Conservation (phyloP, 2,329 filamentous ascomycete species). For the Aspergillus sp. region DNA sequence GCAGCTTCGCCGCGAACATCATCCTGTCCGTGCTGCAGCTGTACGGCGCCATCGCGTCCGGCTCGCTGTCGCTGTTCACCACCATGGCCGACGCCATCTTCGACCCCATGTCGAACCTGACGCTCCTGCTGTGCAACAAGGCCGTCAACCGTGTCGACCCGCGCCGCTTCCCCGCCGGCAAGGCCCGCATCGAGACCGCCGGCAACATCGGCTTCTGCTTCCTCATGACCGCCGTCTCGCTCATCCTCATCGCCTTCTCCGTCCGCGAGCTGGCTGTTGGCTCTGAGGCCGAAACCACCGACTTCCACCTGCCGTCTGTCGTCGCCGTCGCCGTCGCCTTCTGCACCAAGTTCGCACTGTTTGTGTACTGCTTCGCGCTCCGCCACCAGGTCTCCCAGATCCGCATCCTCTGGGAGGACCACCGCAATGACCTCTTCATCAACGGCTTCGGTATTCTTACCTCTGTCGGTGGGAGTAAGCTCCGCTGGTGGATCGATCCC, state of each 20-base stretch:
- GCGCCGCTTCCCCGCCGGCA: slow-evolving; percentile 83
- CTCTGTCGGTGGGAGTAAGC: slow-evolving; percentile 82
- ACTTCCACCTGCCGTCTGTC: slow-evolving; percentile 77
- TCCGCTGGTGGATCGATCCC: slow-evolving; percentile 93
- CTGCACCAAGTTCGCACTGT: slow-evolving; percentile 74
- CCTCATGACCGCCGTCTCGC: slow-evolving; percentile 87
- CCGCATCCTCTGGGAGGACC: slow-evolving; percentile 91
- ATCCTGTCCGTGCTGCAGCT: slow-evolving; percentile 76
- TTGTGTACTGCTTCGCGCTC: slow-evolving; percentile 88
- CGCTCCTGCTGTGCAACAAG: slow-evolving; percentile 80
- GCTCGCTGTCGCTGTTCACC: slow-evolving; percentile 92
- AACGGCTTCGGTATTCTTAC: slow-evolving; percentile 92
- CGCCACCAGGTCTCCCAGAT: slow-evolving; percentile 90
- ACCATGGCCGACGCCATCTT: slow-evolving; percentile 96
- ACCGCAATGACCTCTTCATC: slow-evolving; percentile 95
- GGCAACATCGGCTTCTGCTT: slow-evolving; percentile 97
- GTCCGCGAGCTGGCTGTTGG: slow-evolving; percentile 62
- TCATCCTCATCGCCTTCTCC: slow-evolving; percentile 90
- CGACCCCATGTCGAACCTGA: slow-evolving; percentile 85
- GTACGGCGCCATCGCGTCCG: slow-evolving; percentile 81
- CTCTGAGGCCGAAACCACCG: slow-evolving; percentile 51
- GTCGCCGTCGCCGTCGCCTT: slow-evolving; percentile 85
- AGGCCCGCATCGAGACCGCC: slow-evolving; percentile 89
- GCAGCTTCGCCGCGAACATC: slow-evolving; percentile 75
- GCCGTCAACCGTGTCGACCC: slow-evolving; percentile 86